Evolutionary conservation across 1,284 basidiomycete genomes (phyloP).

Genomic region (Pseudozyma sp.): DNA sequence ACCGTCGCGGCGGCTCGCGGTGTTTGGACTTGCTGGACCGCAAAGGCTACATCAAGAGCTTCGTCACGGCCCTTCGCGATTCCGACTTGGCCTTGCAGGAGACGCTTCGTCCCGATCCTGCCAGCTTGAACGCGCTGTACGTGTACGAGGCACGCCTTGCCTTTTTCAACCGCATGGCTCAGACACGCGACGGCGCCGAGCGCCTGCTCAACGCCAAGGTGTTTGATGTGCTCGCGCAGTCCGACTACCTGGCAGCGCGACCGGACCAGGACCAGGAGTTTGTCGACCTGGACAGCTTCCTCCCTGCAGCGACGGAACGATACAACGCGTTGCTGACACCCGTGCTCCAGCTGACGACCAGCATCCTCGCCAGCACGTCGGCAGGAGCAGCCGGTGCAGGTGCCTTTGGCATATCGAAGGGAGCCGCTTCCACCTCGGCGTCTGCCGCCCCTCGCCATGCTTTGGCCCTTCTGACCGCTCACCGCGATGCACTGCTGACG

Average conservation of each 20-base stretch:
- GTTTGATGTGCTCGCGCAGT: constrained; percentile 82
- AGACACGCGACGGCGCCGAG: constrained; percentile 84
- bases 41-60: constrained; percentile 84
- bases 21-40: constrained; percentile 77
- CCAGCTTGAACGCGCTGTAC: constrained; percentile 91
- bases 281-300: constrained; percentile 84
- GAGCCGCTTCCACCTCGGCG: constrained; percentile 34
- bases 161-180: constrained; percentile 84
- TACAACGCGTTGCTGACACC: constrained; percentile 90
- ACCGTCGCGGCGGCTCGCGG: constrained; percentile 67
- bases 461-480: constrained; percentile 79
- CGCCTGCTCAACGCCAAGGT: constrained; percentile 83
- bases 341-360: constrained; percentile 80
- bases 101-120: constrained; percentile 87
- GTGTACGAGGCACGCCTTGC: constrained; percentile 96
- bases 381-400: constrained; percentile 73
- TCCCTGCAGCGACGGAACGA: constrained; percentile 85
- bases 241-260: constrained; percentile 85
- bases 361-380: constrained; percentile 68
- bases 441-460: constrained; percentile 72
- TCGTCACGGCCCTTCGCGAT: constrained; percentile 85
- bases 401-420: constrained; percentile 33
- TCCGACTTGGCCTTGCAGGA: constrained; percentile 82
- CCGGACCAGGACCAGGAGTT: constrained; percentile 84
- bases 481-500: constrained; percentile 82